Base-by-base conservation (phyloP, 495 filamentous ascomycete species). In the Aspergillus coremiiformis region DNA sequence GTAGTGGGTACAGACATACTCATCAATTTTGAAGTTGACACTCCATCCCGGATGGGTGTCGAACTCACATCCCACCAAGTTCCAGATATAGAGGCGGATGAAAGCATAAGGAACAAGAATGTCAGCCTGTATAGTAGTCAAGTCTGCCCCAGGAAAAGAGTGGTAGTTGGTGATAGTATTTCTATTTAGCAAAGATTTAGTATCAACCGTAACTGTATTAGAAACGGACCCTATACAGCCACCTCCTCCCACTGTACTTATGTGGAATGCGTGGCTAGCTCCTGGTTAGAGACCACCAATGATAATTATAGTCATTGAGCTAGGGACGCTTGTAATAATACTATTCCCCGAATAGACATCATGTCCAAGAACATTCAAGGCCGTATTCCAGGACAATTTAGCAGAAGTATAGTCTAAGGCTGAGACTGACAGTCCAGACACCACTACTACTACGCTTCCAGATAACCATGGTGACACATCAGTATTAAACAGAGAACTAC, bases 1-100 rank as follows among this genome's bases (percentile, higher is more conserved):
- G 41, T 58, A 58, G 51, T 58, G 51, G 15, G 56, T 43, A 32
- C 56, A 58, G 33, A 58, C 26, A 35, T 43, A 54, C 5, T 58
- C 14, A 27, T 39, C 51, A 1, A 39, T 21, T 4, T 58, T 58
- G 43, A 51, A 58, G 47, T 58, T 58, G 33, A 58, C 27, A 22
- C 4, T 22, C 55, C 51, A 57, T 27, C 17, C 39, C 17, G 51
- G 55, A 26, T 51, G 21, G 9, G 50, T 42, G 51, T 57, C 54
- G 32, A 44, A 49, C 5, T 49, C 45, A 26, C 37, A 49, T 12
- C 37, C 44, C 44, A 49, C 49, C 35, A 49, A 44, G 39, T 49
- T 39, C 44, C 42, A 44, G 44, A 57, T 2, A 30, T 49, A 57
- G 19, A 58, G 39, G 33, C 51, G 55, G 30, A 58, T 29, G 32